Evolutionary conservation across 352 stramenopile genomes (phyloP).

Genomic region (Globisporangium polare): DNA sequence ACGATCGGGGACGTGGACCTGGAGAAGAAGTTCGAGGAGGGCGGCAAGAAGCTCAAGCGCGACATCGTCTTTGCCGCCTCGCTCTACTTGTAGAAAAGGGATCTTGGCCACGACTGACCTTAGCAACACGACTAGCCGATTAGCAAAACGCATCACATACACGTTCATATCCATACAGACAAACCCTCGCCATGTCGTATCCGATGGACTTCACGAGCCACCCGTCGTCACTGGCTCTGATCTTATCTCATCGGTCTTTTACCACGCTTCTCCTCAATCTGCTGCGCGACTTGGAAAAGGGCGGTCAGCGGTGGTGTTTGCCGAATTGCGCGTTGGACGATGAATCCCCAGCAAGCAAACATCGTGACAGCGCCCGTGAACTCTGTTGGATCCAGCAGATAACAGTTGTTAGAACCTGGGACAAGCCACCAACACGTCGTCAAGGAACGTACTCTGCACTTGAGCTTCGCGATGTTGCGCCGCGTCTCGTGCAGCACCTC

Average conservation of each 20-base stretch:
- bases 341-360: constrained; percentile 16
- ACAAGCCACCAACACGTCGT: no score
- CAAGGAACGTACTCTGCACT: no score
- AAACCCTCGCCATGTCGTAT: background rate
- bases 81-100: constrained; percentile 92
- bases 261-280: no score
- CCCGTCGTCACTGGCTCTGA: no score
- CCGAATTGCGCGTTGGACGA: constrained; percentile 7
- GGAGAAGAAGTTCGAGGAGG: constrained; percentile 97
- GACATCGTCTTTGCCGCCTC: constrained; percentile 99
- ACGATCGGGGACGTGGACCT: constrained; percentile 97
- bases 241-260: no score
- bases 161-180: constrained; percentile 3
- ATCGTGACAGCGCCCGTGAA: constrained; percentile 6
- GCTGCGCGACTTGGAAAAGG: no score
- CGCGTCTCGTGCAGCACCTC: constrained; percentile 39
- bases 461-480: constrained; percentile 33
- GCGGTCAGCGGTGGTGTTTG: no score
- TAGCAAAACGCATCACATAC: background rate
- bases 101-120: background rate
- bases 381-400: constrained; percentile 1
- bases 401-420: no score
- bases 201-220: background rate
- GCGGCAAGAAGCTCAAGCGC: constrained; percentile 96
- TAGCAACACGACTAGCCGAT: background rate